Evolutionary conservation across 805 yeast genomes (phyloP).

Genomic region (Zygotorulaspora sp.): DNA sequence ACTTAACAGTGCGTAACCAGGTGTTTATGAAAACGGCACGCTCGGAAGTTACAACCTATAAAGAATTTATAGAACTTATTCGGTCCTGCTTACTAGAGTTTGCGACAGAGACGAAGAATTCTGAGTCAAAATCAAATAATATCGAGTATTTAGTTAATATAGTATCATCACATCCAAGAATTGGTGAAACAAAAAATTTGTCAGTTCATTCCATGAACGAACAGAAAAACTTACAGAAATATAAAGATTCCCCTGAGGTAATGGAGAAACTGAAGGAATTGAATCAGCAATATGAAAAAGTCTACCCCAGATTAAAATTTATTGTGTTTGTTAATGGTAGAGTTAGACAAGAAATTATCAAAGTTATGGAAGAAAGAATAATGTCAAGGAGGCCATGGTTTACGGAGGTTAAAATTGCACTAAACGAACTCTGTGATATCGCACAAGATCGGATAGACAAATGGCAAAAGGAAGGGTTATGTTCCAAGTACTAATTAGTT

Average conservation of each 20-base stretch:
- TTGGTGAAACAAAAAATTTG: constrained; percentile 61
- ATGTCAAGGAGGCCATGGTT: constrained; percentile 21
- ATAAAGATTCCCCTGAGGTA: constrained; percentile 43
- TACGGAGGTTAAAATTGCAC: constrained; percentile 63
- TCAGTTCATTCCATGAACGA: constrained; percentile 66
- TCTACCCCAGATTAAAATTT: constrained; percentile 69
- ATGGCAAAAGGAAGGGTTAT: constrained; percentile 25
- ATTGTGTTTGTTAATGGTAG: constrained; percentile 90
- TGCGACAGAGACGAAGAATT: constrained; percentile 28
- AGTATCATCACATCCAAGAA: constrained; percentile 86
- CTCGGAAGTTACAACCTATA: constrained; percentile 25
- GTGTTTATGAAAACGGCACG: constrained; percentile 10
- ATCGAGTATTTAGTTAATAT: constrained; percentile 43
- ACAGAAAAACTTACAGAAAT: constrained; percentile 57
- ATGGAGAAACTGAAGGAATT: constrained; percentile 42
- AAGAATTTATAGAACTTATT: constrained; percentile 43
- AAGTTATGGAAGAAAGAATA: constrained; percentile 56
- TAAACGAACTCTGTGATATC: constrained; percentile 88
- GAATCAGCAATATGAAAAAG: constrained; percentile 59
- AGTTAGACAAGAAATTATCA: constrained; percentile 58
- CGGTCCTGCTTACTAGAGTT: constrained; percentile 39
- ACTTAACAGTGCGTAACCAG: constrained; percentile 14
- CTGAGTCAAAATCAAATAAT: constrained; percentile 20
- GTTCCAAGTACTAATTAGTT: constrained; percentile 5
- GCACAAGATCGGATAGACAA: constrained; percentile 73